These are phyloP conservation scores for Mycena sp. DNA, from an alignment of 1,284 basidiomycete species.

Conservation along the genomic window DNA sequence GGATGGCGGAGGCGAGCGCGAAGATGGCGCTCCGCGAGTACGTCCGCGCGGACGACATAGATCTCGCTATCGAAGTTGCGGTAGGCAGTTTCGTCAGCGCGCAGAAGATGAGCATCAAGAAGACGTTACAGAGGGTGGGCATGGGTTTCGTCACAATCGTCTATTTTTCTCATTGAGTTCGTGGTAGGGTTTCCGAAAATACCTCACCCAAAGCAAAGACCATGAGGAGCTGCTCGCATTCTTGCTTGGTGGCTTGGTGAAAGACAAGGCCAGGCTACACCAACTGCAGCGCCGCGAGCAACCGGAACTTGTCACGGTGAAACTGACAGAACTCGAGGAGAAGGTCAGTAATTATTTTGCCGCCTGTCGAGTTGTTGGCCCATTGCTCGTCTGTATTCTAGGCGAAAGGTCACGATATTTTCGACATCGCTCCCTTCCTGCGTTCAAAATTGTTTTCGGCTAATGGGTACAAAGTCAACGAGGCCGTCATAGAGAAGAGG, in stretches of 20 bases:
- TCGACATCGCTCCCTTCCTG: slow-evolving; percentile 89
- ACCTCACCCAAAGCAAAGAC: slow-evolving; percentile 93
- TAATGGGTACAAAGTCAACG: slow-evolving; percentile 87
- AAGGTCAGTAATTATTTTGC: slow-evolving; percentile 59
- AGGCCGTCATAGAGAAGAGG: slow-evolving; percentile 74
- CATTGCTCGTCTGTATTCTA: slow-evolving; percentile 42
- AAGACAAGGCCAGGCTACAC: slow-evolving; percentile 91
- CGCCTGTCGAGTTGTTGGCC: neutral
- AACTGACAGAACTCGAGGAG: slow-evolving; percentile 83
- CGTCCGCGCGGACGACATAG: slow-evolving; percentile 96
- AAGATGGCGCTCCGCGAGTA: slow-evolving; percentile 99
- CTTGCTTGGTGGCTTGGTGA: slow-evolving; percentile 93
- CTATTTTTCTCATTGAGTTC: slow-evolving; percentile 12
- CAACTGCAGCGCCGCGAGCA: slow-evolving; percentile 81
- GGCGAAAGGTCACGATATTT: slow-evolving; percentile 96
- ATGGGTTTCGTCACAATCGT: neutral
- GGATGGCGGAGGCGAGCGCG: slow-evolving; percentile 98
- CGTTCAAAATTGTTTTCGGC: slow-evolving; percentile 85
- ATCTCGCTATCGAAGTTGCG: slow-evolving; percentile 95
- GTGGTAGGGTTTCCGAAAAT: slow-evolving; percentile 92
- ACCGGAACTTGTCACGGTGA: slow-evolving; percentile 79
- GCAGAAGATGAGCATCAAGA: slow-evolving; percentile 99
- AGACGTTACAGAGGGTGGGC: slow-evolving; percentile 92
- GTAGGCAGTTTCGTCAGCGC: slow-evolving; percentile 95
- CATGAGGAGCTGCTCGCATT: slow-evolving; percentile 96